These are phyloP conservation scores for Alnus glutinosa DNA, from an alignment of 306 rosid species.

Conservation along the genomic window DNA sequence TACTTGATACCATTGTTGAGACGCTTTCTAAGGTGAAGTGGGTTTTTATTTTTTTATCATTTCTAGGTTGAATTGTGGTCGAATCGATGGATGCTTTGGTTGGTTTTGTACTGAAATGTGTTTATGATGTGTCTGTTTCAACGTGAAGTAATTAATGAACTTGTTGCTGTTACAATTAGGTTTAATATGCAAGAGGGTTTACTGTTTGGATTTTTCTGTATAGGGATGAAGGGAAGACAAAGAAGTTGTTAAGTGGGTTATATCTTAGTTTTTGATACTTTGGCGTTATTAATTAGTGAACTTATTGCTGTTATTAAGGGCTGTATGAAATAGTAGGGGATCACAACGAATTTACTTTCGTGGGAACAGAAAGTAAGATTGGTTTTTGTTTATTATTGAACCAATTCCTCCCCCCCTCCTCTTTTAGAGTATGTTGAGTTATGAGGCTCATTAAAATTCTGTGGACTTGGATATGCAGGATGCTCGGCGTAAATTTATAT, in stretches of 20 bases:
- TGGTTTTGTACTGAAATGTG: background rate
- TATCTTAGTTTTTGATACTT: background rate
- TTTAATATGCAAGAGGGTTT: background rate
- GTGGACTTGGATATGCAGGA: slow-evolving; percentile 56
- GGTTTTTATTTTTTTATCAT: background rate
- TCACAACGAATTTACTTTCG: background rate
- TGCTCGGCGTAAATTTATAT: slow-evolving; percentile 82
- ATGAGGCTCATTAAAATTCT: slow-evolving; percentile 20
- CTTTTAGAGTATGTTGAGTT: slow-evolving; percentile 7
- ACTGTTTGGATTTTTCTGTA: background rate
- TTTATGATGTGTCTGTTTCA: background rate
- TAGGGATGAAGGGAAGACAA: background rate
- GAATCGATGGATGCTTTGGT: background rate
- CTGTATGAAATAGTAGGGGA: too few species aligned
- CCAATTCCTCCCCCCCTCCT: background rate
- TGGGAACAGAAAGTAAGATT: background rate
- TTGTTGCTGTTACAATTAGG: background rate
- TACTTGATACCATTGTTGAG: slow-evolving; percentile 86
- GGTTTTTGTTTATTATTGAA: background rate
- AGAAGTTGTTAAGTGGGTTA: background rate
- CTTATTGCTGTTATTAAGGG: background rate
- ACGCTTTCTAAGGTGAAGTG: slow-evolving; percentile 70
- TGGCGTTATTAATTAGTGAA: background rate
- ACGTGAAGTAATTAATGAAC: background rate
- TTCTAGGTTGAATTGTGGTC: background rate